phyloP scores from a whole-genome alignment of 208 protist genomes.

The Wallacemonas rigidus region DNA sequence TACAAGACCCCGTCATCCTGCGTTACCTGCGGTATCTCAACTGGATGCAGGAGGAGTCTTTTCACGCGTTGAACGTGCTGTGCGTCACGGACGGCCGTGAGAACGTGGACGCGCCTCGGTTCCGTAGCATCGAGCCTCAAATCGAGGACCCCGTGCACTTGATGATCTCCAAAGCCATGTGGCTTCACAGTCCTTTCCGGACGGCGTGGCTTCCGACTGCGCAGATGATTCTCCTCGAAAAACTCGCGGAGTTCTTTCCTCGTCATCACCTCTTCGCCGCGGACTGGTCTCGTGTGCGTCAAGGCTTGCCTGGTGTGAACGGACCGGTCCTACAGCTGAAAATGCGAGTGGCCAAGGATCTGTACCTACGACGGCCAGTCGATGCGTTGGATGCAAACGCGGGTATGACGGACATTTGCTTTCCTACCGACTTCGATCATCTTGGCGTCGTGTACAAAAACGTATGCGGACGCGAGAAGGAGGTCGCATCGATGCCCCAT shows the following conservation, averaged over 20 bases:
- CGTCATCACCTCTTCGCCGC: slow-evolving; percentile 79
- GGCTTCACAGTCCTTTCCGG: slow-evolving; percentile 74
- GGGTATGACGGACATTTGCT: slow-evolving; percentile 89
- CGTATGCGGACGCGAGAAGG: slow-evolving; percentile 76
- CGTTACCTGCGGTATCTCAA: slow-evolving; percentile 86
- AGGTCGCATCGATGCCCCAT: slow-evolving; percentile 62
- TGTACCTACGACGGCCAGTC: slow-evolving; percentile 64
- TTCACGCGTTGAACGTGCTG: slow-evolving; percentile 82
- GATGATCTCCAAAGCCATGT: slow-evolving; percentile 67
- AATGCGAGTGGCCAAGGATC: slow-evolving; percentile 77
- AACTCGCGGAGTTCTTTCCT: slow-evolving; percentile 74
- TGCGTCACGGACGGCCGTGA: slow-evolving; percentile 78
- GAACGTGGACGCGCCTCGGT: slow-evolving; percentile 65
- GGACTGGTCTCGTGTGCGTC: slow-evolving; percentile 72
- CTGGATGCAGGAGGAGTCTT: slow-evolving; percentile 89
- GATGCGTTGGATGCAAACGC: slow-evolving; percentile 70
- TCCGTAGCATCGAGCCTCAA: slow-evolving; percentile 59
- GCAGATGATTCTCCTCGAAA: slow-evolving; percentile 82
- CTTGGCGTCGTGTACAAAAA: slow-evolving; percentile 58
- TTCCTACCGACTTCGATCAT: slow-evolving; percentile 87
- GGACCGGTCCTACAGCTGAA: slow-evolving; percentile 84
- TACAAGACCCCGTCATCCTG: slow-evolving; percentile 76
- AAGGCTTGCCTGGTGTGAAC: slow-evolving; percentile 69
- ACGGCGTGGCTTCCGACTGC: slow-evolving; percentile 78
- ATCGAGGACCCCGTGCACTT: slow-evolving; percentile 49